These are phyloP conservation scores for Geotrichum citri-aurantii DNA, from an alignment of 1,139 yeast genomes.

Conservation along the genomic window DNA sequence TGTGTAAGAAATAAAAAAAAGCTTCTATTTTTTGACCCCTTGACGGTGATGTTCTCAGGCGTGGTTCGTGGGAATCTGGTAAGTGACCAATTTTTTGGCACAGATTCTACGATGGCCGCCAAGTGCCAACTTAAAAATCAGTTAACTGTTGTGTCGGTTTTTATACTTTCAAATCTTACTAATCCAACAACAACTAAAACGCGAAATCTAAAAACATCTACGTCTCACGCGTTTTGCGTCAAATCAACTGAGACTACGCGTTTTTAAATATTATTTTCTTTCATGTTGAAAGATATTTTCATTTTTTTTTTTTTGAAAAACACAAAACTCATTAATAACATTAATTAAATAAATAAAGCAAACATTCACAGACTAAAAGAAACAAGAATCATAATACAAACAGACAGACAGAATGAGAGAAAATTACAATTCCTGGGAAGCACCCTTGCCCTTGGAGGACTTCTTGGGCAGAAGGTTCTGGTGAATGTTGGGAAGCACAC, in stretches of 20 bases:
- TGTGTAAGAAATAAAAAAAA: too few species aligned
- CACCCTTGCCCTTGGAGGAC: slow-evolving; percentile 12
- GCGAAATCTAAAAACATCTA: not conserved
- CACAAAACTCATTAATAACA: not conserved
- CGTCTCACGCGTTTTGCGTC: not conserved
- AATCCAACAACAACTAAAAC: not conserved
- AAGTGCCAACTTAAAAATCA: too few species aligned
- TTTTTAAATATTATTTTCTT: too few species aligned
- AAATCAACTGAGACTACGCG: not conserved
- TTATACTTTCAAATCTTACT: not conserved
- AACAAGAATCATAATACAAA: not conserved
- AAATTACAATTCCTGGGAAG: slow-evolving; percentile 4
- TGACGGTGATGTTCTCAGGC: too few species aligned
- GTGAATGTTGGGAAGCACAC: slow-evolving; percentile 93
- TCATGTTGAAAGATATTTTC: too few species aligned
- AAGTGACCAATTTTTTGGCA: too few species aligned
- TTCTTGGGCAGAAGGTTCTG: slow-evolving; percentile 79
- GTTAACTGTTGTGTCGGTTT: too few species aligned
- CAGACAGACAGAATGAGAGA: not conserved
- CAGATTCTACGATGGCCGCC: too few species aligned
- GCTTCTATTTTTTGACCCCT: too few species aligned
- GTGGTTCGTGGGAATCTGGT: too few species aligned
- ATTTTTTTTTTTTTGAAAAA: not conserved
- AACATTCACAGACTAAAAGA: not conserved
- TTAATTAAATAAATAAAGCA: not conserved